Evolutionary conservation across 352 stramenopile genomes (phyloP), one percentile per base, ranked within the genome.

Genomic region (Pythium utonaiense): DNA sequence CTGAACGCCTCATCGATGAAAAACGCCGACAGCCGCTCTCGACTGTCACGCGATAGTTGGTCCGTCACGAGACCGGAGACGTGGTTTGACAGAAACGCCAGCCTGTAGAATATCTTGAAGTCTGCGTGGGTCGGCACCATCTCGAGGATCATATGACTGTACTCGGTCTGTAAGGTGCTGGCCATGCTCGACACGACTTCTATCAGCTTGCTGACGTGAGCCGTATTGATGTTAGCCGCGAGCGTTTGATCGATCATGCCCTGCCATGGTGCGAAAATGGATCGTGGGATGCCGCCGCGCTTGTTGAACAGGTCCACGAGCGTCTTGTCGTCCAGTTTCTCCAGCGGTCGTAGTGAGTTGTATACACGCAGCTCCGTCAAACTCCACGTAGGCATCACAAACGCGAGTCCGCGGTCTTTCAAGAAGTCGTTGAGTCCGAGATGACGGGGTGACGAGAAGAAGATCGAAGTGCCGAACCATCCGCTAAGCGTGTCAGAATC

Each of bases 361-460:
- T 44, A 44, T n/a, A n/a, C 22, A 6, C 36, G 36, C 5, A 44
- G 36, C 36, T 44, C 36, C 16, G 19, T 6, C 13, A 44, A 8
- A 44, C 7, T 17, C 36, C 9, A 44, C 1, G 36, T 13, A 10
- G 36, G 36, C 36, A 44, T 44, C 14, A 44, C 36, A 13, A 44
- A 44, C 14, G 10, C 22, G 16, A 44, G 5, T 7, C 36, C 36
- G 5, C 22, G 94, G 77, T 99, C 99, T 71, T 99, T 99, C 42
- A 99, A 85, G 66, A 99, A 99, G 78, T n/a, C 16, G 3, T 44
- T 3, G 16, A 44, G 19, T n/a, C 7, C 13, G 3, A n/a, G 36
- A 22, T 17, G 36, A 13, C 36, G 16, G 3, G 16, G 36, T 6
- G 36, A 44, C 7, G 36, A 7, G 16, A 13, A 44, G 16, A 44